These are phyloP conservation scores for Pulveroboletus frians DNA, from an alignment of 768 basidiomycete genomes.

Conservation along the genomic window DNA sequence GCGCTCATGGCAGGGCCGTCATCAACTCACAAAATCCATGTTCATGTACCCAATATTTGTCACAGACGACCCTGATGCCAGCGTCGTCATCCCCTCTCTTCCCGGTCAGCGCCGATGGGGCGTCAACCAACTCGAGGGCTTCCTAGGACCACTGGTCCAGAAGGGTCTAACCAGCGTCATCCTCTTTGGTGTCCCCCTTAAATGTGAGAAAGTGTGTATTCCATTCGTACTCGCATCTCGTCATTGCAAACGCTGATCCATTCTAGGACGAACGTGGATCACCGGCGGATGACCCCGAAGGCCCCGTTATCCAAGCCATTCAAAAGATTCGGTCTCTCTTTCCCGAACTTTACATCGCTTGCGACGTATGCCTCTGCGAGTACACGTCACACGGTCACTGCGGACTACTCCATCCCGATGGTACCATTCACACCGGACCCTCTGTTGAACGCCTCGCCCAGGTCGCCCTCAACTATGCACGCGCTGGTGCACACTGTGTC, in stretches of 20 bases:
- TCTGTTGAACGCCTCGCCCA: constrained; percentile 87
- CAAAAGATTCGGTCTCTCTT: constrained; percentile 69
- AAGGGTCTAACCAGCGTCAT: constrained; percentile 92
- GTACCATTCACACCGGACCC: constrained; percentile 69
- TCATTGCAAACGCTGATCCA: not conserved
- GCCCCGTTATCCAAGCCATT: constrained; percentile 94
- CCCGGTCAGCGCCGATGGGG: constrained; percentile 95
- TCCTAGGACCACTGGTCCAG: constrained; percentile 79
- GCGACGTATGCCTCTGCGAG: constrained; percentile 98
- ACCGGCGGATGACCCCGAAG: constrained; percentile 83
- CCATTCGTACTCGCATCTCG: not conserved
- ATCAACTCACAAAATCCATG: constrained; percentile 83
- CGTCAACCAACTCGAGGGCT: constrained; percentile 82
- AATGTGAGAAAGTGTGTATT: constrained; percentile 61
- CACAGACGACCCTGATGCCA: constrained; percentile 87
- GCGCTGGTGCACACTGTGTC: constrained; percentile 95
- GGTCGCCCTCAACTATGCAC: constrained; percentile 88
- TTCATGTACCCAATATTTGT: constrained; percentile 99
- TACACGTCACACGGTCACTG: constrained; percentile 99
- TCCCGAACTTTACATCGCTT: constrained; percentile 83
- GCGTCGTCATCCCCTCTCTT: constrained; percentile 67
- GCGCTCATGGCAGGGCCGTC: constrained; percentile 80
- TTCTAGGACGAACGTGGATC: constrained; percentile 73
- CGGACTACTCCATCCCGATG: constrained; percentile 69
- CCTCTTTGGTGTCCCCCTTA: constrained; percentile 87